Evolutionary conservation across 2,329 filamentous ascomycete species (phyloP).

Genomic region (Fusarium sambucinum): DNA sequence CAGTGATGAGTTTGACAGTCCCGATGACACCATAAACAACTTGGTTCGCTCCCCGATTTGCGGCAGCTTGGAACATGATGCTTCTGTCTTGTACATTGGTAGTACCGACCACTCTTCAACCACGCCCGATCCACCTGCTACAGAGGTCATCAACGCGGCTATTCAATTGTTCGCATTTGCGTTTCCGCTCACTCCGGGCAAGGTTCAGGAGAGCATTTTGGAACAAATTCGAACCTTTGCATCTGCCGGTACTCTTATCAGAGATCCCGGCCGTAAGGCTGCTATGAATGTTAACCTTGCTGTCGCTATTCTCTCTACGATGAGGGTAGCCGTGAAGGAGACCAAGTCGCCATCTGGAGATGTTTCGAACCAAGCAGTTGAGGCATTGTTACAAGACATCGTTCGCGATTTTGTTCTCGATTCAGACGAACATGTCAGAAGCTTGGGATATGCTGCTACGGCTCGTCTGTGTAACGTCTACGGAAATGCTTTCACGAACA

Average conservation of each 20-base stretch:
- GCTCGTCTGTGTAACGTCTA: constrained; percentile 86
- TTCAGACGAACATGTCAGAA: constrained; percentile 86
- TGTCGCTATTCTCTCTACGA: constrained; percentile 80
- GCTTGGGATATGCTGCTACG: constrained; percentile 84
- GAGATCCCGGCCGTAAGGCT: constrained; percentile 88
- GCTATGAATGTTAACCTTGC: constrained; percentile 93
- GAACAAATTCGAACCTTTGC: constrained; percentile 93
- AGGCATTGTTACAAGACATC: constrained; percentile 85
- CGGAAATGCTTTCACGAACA: constrained; percentile 88
- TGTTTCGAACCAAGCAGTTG: constrained; percentile 79
- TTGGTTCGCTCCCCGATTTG: constrained; percentile 78
- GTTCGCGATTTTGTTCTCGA: constrained; percentile 80
- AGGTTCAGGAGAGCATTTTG: constrained; percentile 94
- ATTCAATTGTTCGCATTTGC: constrained; percentile 94
- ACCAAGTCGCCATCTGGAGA: constrained; percentile 79
- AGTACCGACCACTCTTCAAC: constrained; percentile 57
- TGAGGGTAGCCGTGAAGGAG: constrained; percentile 88
- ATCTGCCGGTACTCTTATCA: constrained; percentile 81
- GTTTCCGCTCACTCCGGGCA: constrained; percentile 87
- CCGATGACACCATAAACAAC: constrained; percentile 74
- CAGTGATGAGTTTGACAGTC: constrained; percentile 65
- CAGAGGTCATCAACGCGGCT: constrained; percentile 93
- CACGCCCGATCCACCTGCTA: constrained; percentile 82
- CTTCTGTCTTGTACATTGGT: constrained; percentile 79
- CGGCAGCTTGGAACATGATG: constrained; percentile 89